Conservation (phyloP, 306 rosid genomes). For the Parietaria judaica region DNA sequence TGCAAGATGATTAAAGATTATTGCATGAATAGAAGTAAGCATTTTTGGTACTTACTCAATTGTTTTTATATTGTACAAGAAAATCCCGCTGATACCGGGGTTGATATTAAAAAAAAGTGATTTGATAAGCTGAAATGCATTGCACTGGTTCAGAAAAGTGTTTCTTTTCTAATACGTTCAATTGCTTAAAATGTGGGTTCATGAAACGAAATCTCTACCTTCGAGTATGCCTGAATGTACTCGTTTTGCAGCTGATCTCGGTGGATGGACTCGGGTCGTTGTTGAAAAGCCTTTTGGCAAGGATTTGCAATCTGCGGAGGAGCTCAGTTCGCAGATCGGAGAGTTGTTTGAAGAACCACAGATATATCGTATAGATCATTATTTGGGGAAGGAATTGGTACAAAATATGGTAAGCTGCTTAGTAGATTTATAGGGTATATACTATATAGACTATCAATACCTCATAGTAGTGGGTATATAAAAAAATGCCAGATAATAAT, state of each 20-base stretch:
- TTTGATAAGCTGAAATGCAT: background rate
- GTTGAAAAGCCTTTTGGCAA: slow-evolving; percentile 98
- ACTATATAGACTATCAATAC: no score
- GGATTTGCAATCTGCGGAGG: slow-evolving; percentile 85
- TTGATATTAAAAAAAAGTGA: background rate
- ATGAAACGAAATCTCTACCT: slow-evolving; percentile 9
- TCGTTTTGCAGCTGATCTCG: slow-evolving; percentile 63
- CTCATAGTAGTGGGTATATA: no score
- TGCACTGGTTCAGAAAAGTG: no score
- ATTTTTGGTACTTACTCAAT: slow-evolving; percentile 13
- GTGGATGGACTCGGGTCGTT: slow-evolving; percentile 97
- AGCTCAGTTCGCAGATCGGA: slow-evolving; percentile 80
- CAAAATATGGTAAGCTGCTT: slow-evolving; percentile 77
- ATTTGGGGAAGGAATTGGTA: slow-evolving; percentile 92
- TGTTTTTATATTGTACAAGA: background rate
- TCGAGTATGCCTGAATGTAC: slow-evolving; percentile 21
- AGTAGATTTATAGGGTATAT: no score
- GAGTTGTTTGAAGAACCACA: slow-evolving; percentile 77
- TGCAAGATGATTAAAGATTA: slow-evolving; percentile 71
- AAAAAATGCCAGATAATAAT: no score
- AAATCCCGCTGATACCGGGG: background rate
- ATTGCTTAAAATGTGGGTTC: background rate
- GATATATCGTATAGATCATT: slow-evolving; percentile 95
- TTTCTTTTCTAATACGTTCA: no score
- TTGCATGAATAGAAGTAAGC: slow-evolving; percentile 83